phyloP scores from a whole-genome alignment of 768 basidiomycete species.

The Trametopsis cervina region DNA sequence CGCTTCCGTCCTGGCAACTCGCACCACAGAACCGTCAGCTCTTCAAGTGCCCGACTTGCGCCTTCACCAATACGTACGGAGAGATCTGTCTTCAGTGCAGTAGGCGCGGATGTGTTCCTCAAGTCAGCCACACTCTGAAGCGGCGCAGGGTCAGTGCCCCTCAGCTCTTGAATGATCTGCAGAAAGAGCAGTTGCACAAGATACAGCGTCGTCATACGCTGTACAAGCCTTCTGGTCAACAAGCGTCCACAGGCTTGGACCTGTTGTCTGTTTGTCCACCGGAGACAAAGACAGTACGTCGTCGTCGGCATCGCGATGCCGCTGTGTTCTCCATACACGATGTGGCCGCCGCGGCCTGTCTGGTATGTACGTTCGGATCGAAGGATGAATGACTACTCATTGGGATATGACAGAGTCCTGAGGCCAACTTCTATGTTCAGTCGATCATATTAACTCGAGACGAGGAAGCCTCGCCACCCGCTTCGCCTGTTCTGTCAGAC shows the following conservation, averaged over 20 bases:
- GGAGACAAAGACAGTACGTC: neutral
- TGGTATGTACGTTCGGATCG: neutral
- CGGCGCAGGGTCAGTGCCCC: constrained; percentile 21
- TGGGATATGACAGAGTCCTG: neutral
- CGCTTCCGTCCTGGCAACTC: constrained; percentile 19
- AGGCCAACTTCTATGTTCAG: neutral
- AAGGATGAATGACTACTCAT: neutral
- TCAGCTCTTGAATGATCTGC: constrained; percentile 19
- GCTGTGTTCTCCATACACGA: constrained; percentile 3
- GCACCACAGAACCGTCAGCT: constrained; percentile 17
- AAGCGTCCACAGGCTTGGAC: neutral
- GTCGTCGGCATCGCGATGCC: constrained; percentile 8
- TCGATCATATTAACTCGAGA: neutral
- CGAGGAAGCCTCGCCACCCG: neutral
- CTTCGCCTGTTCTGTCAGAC: neutral
- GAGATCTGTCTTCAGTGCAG: constrained; percentile 21
- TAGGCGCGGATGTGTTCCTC: constrained; percentile 8
- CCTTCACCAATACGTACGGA: constrained; percentile 15
- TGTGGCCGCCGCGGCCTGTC: neutral
- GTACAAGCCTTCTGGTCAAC: neutral
- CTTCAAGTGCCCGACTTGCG: constrained; percentile 18
- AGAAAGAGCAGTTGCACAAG: constrained; percentile 20
- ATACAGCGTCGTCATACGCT: constrained; percentile 9
- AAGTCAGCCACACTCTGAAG: neutral
- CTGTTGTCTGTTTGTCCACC: neutral